Conservation (phyloP, 345 rosid species). For the Ceriops tagal region DNA sequence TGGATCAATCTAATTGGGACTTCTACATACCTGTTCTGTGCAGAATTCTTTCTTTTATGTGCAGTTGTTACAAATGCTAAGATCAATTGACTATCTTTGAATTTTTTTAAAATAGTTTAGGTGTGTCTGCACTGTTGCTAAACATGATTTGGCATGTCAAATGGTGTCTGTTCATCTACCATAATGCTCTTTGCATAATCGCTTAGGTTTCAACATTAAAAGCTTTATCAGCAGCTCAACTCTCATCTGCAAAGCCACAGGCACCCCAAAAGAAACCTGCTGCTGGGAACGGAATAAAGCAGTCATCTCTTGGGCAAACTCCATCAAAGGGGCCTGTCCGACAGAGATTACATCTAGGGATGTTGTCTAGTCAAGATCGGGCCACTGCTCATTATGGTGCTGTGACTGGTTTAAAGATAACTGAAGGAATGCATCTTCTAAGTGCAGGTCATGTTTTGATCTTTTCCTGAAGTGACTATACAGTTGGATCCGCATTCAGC, state of each 20-base stretch:
- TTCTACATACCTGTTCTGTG: neutral
- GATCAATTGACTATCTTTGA: neutral
- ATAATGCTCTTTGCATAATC: neutral
- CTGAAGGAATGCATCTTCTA: conserved; percentile 84
- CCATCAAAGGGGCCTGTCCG: conserved; percentile 48
- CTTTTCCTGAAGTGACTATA: neutral
- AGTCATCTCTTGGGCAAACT: conserved; percentile 42
- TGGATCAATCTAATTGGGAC: no score
- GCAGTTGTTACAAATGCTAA: neutral
- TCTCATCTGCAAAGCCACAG: conserved; percentile 34
- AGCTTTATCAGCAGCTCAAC: conserved; percentile 40
- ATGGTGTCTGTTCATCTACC: neutral
- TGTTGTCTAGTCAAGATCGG: conserved; percentile 74
- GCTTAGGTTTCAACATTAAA: conserved; percentile 50
- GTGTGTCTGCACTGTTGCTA: no score
- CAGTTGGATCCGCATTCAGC: neutral
- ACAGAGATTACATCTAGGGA: conserved; percentile 83
- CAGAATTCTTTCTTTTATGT: neutral
- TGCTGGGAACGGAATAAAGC: conserved; percentile 58
- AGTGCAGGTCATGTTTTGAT: conserved; percentile 67
- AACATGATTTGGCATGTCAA: no score
- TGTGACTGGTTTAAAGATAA: conserved; percentile 76
- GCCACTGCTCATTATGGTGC: conserved; percentile 96
- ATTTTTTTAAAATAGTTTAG: neutral
- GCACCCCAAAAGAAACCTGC: conserved; percentile 41